These are phyloP conservation scores for Beauveria varroae DNA, from an alignment of 2,329 filamentous ascomycete genomes.

Conservation along the genomic window DNA sequence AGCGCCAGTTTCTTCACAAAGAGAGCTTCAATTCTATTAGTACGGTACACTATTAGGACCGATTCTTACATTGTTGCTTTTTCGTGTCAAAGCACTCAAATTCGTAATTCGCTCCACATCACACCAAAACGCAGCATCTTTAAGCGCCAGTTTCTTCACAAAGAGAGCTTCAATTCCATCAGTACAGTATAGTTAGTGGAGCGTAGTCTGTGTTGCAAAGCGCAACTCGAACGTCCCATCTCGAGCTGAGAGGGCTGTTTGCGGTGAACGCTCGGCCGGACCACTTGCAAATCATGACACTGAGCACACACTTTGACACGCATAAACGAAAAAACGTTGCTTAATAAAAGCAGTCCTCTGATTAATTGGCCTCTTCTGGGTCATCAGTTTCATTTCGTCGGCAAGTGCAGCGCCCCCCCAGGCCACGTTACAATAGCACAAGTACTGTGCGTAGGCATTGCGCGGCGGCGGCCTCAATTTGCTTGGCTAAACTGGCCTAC, in stretches of 20 bases:
- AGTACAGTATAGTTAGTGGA: too few relatives aligned
- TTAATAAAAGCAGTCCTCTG: not conserved
- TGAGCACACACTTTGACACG: not conserved
- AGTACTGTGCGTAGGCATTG: not conserved
- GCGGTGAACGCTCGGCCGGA: not conserved
- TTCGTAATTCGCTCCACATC: too few relatives aligned
- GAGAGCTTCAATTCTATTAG: too few relatives aligned
- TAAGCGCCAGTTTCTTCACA: too few relatives aligned
- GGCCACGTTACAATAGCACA: constrained; percentile 4
- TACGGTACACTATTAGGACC: too few relatives aligned
- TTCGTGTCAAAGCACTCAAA: too few relatives aligned
- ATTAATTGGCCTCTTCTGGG: not conserved
- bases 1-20: too few relatives aligned
- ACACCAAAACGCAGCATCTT: too few relatives aligned
- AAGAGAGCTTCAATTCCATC: too few relatives aligned
- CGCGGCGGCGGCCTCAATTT: not conserved
- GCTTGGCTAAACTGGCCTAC: too few relatives aligned
- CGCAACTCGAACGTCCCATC: not conserved
- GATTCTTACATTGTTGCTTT: too few relatives aligned
- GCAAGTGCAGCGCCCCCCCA: not conserved
- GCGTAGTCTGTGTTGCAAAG: not conserved
- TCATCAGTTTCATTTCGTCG: not conserved
- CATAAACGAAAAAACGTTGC: not conserved
- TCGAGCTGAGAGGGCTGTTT: not conserved
- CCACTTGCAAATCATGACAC: not conserved